phyloP scores from a whole-genome alignment of 345 rosid genomes.

The Aethionema arabicum region DNA sequence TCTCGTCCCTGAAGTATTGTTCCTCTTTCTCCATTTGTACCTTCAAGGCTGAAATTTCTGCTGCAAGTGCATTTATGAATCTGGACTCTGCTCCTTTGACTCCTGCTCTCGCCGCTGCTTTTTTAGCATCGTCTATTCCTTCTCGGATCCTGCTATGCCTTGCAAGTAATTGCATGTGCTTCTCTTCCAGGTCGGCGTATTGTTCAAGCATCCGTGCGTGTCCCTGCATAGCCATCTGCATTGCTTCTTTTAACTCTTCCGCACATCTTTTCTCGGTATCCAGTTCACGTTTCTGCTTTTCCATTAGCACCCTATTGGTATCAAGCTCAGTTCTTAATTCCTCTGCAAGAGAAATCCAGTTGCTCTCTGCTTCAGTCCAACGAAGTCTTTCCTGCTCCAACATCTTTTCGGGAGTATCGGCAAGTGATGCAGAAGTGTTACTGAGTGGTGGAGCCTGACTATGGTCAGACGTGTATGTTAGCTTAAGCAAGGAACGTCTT shows the following conservation, averaged over 20 bases:
- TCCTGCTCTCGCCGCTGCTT: constrained; percentile 77
- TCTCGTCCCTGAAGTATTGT: constrained; percentile 72
- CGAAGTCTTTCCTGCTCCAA: constrained; percentile 54
- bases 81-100: constrained; percentile 79
- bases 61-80: constrained; percentile 80
- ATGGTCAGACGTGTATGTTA: constrained; percentile 54
- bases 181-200: constrained; percentile 84
- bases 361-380: constrained; percentile 78
- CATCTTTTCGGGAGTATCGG: constrained; percentile 50
- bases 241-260: constrained; percentile 74
- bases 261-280: constrained; percentile 69
- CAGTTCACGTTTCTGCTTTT: constrained; percentile 56
- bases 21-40: constrained; percentile 74
- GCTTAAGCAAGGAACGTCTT: constrained; percentile 45
- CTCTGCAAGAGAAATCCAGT: constrained; percentile 79
- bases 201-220: constrained; percentile 89
- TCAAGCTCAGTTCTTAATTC: constrained; percentile 76
- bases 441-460: constrained; percentile 39
- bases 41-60: constrained; percentile 73
- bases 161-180: constrained; percentile 77
- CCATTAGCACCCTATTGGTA: constrained; percentile 13
- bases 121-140: constrained; percentile 84
- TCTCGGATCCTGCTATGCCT: constrained; percentile 78
- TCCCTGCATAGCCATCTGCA: constrained; percentile 88
- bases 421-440: constrained; percentile 43